phyloP scores from a whole-genome alignment of 208 protist genomes.

The Leishmania major region DNA sequence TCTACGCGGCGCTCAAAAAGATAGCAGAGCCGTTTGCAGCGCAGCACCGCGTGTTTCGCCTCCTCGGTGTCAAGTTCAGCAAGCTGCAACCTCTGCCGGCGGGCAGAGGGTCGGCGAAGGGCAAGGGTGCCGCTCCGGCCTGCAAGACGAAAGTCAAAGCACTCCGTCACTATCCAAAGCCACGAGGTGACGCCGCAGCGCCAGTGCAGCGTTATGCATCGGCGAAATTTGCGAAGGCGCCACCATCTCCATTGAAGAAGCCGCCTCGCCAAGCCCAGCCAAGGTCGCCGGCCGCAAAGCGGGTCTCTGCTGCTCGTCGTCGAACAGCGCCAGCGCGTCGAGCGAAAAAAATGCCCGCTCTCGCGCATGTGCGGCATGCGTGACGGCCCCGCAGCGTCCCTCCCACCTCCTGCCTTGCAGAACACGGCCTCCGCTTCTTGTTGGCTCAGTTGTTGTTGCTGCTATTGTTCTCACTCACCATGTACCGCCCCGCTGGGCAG shows the following conservation, averaged over 20 bases:
- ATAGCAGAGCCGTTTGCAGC: conserved; percentile 28
- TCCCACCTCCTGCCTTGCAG: no score
- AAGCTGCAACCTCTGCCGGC: conserved; percentile 21
- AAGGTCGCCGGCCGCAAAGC: neutral
- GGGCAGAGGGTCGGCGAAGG: no score
- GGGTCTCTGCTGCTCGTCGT: neutral
- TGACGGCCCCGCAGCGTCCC: neutral
- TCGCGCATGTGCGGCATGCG: no score
- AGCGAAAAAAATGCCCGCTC: neutral
- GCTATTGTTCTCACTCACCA: neutral
- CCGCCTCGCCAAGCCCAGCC: neutral
- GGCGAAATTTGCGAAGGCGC: neutral
- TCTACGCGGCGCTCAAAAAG: conserved; percentile 18
- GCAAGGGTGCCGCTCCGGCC: no score
- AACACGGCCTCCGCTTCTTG: neutral
- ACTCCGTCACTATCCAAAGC: no score
- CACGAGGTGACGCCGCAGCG: neutral
- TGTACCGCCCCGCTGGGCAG: neutral
- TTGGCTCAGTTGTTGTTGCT: neutral
- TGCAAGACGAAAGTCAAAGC: no score
- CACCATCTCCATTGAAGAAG: neutral
- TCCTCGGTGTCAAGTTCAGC: conserved; percentile 45
- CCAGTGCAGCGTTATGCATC: neutral
- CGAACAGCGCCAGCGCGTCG: neutral
- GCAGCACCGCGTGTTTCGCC: conserved; percentile 36